phyloP scores from a whole-genome alignment of 768 basidiomycete species.

The Boletus vinaceobasis region DNA sequence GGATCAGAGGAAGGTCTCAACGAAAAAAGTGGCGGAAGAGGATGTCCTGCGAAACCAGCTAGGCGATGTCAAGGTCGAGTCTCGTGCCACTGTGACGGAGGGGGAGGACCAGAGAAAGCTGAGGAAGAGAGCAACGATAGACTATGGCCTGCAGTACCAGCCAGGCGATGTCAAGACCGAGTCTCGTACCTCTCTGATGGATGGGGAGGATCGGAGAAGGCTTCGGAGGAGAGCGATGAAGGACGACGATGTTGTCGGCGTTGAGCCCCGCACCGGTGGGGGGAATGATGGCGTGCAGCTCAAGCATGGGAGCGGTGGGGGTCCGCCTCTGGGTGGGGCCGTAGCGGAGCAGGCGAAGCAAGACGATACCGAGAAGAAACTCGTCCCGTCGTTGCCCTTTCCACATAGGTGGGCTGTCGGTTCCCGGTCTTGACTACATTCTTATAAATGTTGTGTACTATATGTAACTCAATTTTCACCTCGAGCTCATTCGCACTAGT shows the following conservation, averaged over 20 bases:
- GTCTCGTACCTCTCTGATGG: not conserved
- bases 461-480: not conserved
- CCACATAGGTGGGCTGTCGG: not conserved
- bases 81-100: not conserved
- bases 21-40: not conserved
- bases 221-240: too few species aligned
- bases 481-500: not conserved
- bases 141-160: not conserved
- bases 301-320: not conserved
- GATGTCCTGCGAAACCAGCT: not conserved
- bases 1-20: too few species aligned
- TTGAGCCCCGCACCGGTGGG: not conserved
- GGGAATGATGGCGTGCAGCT: not conserved
- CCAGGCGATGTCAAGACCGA: not conserved
- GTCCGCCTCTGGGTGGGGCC: not conserved
- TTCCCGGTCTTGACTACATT: not conserved
- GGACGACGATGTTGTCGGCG: not conserved
- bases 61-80: not conserved
- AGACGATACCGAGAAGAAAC: not conserved
- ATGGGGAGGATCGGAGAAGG: too few species aligned
- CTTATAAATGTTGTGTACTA: not conserved
- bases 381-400: not conserved
- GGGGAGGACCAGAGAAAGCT: not conserved
- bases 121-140: not conserved
- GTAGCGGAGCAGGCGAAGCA: not conserved